Evolutionary conservation across 257 asterid species (phyloP).

Genomic region (Salvia splendens): DNA sequence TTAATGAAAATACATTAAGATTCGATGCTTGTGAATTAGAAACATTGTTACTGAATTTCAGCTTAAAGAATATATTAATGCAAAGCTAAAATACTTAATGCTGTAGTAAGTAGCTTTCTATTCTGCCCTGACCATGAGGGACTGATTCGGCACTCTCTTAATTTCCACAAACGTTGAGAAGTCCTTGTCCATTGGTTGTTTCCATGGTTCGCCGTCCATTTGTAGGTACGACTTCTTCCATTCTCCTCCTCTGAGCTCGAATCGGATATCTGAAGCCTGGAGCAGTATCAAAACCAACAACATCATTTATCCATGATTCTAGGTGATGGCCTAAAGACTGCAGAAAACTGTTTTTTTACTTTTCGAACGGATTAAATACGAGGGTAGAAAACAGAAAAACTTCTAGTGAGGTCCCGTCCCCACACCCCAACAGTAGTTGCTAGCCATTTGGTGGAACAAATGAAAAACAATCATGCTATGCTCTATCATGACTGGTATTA

Average conservation of each 20-base stretch:
- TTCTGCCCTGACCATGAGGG: conserved; percentile 63
- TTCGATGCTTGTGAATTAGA: background rate
- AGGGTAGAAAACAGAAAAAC: too few species aligned
- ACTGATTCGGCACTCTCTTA: conserved; percentile 60
- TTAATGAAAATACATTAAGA: background rate
- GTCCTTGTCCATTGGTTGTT: conserved; percentile 73
- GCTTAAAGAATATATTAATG: conserved; percentile 24
- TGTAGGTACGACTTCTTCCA: conserved; percentile 83
- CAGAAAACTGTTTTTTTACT: too few species aligned
- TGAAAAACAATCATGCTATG: too few species aligned
- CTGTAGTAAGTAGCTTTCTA: conserved; percentile 29
- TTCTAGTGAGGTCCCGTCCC: too few species aligned
- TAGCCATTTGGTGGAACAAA: too few species aligned
- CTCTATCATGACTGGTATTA: background rate
- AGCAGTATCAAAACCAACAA: conserved; percentile 8
- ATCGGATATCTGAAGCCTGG: conserved; percentile 76
- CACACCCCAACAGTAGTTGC: too few species aligned
- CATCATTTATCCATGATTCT: background rate
- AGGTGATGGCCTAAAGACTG: background rate
- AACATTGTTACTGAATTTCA: background rate
- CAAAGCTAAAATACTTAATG: conserved; percentile 22
- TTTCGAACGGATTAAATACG: too few species aligned
- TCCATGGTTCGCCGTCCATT: conserved; percentile 97
- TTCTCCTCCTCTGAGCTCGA: conserved; percentile 91
- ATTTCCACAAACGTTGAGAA: conserved; percentile 75